These are phyloP conservation scores for Pistacia atlantica DNA, from an alignment of 345 rosid species.

Conservation along the genomic window DNA sequence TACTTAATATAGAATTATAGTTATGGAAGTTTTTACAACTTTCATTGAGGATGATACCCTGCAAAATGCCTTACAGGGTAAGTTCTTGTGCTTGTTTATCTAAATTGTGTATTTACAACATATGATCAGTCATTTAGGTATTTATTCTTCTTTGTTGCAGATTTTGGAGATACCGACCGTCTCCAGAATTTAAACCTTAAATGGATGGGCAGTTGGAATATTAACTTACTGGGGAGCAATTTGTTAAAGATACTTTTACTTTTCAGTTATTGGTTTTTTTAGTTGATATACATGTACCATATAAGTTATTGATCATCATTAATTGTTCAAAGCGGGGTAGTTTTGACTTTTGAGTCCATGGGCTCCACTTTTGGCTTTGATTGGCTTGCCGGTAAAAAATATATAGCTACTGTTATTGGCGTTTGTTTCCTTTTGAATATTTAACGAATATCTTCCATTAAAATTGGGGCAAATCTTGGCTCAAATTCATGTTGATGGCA, in stretches of 20 bases:
- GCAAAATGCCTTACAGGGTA: not conserved
- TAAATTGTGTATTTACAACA: not conserved
- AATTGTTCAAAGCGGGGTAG: not conserved
- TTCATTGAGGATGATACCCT: not conserved
- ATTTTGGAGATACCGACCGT: not conserved
- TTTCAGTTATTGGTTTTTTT: not conserved
- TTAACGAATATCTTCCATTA: not conserved
- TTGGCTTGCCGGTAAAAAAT: not conserved
- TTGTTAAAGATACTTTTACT: not conserved
- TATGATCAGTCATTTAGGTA: not conserved
- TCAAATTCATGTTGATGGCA: too few relatives aligned
- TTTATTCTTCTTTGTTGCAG: conserved; percentile 6
- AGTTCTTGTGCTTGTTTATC: conserved; percentile 1
- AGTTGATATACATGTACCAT: not conserved
- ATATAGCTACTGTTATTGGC: not conserved
- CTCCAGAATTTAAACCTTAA: not conserved
- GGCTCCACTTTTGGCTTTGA: not conserved
- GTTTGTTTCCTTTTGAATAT: not conserved
- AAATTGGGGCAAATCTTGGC: not conserved
- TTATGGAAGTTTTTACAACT: conserved; percentile 5
- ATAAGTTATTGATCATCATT: not conserved
- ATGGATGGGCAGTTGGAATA: conserved; percentile 1
- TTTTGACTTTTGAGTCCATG: not conserved
- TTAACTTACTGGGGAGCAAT: conserved; percentile 2
- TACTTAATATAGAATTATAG: not conserved